Conservation (phyloP, 163 green algal species). For the Scenedesmus sp. region DNA sequence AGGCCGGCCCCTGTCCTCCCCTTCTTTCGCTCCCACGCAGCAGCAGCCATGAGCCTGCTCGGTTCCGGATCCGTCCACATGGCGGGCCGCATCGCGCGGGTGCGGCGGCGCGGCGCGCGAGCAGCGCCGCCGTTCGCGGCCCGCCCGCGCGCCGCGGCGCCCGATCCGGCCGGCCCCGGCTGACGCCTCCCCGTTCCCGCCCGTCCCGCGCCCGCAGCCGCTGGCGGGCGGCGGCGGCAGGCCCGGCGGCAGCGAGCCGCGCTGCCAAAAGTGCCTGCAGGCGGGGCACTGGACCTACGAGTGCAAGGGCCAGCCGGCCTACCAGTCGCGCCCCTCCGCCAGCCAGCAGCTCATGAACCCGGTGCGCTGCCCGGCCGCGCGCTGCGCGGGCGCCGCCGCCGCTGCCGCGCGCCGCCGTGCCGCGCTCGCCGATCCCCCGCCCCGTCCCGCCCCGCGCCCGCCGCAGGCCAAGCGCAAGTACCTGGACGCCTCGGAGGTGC, state of each 20-base stretch:
- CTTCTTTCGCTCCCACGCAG: no score
- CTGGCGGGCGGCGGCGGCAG: constrained; percentile 12
- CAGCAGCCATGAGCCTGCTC: constrained; percentile 22
- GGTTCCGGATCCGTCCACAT: constrained; percentile 23
- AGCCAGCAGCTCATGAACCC: constrained; percentile 60
- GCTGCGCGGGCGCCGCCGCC: no score
- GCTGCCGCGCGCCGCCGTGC: no score
- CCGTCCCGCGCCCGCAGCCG: background rate
- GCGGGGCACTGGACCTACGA: constrained; percentile 61
- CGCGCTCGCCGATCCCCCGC: no score
- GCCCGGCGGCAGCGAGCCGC: constrained; percentile 26
- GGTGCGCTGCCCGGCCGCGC: constrained; percentile 34
- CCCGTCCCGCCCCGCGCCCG: background rate
- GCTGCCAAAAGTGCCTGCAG: constrained; percentile 40
- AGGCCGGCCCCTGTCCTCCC: no score
- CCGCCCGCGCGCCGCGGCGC: no score
- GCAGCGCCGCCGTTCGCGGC: no score
- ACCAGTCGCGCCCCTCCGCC: constrained; percentile 46
- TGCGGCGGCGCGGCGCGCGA: no score
- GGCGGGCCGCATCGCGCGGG: constrained; percentile 17
- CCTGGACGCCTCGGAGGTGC: constrained; percentile 31
- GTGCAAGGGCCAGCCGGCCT: constrained; percentile 59
- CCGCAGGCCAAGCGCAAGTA: constrained; percentile 41
- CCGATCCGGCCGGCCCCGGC: no score
- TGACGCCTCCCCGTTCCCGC: no score